phyloP scores from a whole-genome alignment of 2,329 filamentous ascomycete species.

The Fusarium concolor region DNA sequence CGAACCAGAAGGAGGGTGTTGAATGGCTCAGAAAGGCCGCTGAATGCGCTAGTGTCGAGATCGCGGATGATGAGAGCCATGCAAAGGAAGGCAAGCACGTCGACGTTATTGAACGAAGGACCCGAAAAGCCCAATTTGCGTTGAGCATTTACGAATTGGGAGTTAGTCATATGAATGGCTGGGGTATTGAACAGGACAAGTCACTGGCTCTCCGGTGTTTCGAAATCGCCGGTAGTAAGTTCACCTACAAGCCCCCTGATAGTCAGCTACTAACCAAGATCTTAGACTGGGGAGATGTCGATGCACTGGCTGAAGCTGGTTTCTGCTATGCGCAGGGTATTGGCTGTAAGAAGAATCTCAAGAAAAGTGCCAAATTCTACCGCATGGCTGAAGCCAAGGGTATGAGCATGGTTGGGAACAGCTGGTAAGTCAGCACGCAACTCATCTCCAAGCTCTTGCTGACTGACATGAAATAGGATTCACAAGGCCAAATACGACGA shows the following conservation, averaged over 20 bases:
- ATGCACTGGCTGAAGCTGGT: conserved; percentile 92
- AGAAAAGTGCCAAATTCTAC: conserved; percentile 92
- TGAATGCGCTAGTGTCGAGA: conserved; percentile 82
- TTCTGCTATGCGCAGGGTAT: conserved; percentile 96
- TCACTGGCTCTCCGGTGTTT: conserved; percentile 89
- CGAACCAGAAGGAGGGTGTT: conserved; percentile 90
- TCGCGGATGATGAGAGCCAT: conserved; percentile 82
- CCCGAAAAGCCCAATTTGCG: conserved; percentile 91
- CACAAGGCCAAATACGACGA: conserved; percentile 94
- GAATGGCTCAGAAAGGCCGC: conserved; percentile 93
- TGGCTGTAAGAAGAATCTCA: conserved; percentile 95
- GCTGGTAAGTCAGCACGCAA: conserved; percentile 75
- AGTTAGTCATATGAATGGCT: conserved; percentile 97
- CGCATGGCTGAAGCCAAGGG: conserved; percentile 91
- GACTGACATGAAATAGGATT: conserved; percentile 71
- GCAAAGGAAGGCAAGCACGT: conserved; percentile 71
- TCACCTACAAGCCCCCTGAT: background rate
- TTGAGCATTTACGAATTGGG: conserved; percentile 96
- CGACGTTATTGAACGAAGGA: conserved; percentile 78
- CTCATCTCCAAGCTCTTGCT: background rate
- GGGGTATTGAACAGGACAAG: conserved; percentile 96
- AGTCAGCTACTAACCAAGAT: conserved; percentile 37
- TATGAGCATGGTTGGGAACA: conserved; percentile 98
- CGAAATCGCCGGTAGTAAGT: conserved; percentile 88
- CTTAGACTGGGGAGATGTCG: conserved; percentile 89